Conservation (phyloP, 2,329 filamentous ascomycete species). For the Cadophora sp. region DNA sequence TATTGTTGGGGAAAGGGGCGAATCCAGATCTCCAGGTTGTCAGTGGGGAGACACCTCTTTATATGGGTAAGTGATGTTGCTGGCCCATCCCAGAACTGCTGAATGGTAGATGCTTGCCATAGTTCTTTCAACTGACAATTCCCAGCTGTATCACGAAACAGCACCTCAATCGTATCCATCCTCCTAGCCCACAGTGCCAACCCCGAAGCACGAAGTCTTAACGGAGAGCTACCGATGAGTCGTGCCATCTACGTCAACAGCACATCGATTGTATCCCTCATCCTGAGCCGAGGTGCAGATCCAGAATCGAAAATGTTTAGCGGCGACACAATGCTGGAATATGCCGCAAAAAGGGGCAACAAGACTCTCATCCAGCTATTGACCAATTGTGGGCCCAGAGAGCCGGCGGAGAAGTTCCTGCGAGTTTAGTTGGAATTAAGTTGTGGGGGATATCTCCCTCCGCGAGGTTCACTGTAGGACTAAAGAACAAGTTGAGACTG, state of each 20-base stretch:
- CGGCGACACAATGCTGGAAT: constrained; percentile 25
- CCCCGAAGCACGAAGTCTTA: constrained; percentile 16
- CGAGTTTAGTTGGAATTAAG: neutral
- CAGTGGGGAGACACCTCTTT: constrained; percentile 28
- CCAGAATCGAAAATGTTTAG: constrained; percentile 16
- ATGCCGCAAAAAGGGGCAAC: constrained; percentile 21
- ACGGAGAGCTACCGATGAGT: constrained; percentile 27
- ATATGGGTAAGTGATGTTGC: constrained; percentile 14
- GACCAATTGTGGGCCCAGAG: constrained; percentile 9
- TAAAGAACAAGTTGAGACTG: neutral
- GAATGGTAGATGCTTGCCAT: neutral
- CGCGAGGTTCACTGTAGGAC: neutral
- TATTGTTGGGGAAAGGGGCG: constrained; percentile 21
- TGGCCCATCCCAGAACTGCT: neutral
- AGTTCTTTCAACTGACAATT: neutral
- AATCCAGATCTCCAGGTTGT: constrained; percentile 23
- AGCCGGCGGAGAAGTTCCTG: constrained; percentile 6
- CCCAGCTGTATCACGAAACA: constrained; percentile 20
- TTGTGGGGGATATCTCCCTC: neutral
- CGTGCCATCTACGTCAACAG: constrained; percentile 22
- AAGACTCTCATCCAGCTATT: constrained; percentile 22
- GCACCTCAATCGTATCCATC: constrained; percentile 19
- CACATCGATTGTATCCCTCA: constrained; percentile 23
- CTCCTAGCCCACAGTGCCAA: constrained; percentile 27
- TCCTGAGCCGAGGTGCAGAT: constrained; percentile 26